Evolutionary conservation across 2,329 filamentous ascomycete species (phyloP).

Genomic region (Cladosporium sp.): DNA sequence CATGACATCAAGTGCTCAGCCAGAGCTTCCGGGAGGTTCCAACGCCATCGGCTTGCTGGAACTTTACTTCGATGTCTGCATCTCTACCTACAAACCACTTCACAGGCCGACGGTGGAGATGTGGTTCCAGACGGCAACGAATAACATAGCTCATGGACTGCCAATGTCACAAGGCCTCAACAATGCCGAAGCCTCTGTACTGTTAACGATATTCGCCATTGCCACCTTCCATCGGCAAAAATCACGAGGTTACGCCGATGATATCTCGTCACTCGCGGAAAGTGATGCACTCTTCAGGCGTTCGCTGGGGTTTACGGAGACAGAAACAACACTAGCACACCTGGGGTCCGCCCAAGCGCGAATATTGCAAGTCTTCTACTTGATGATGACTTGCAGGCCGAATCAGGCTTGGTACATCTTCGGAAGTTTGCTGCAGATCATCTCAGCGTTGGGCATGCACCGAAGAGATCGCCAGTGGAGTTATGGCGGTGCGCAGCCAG

Average conservation of each 20-base stretch:
- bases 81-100: slow-evolving; percentile 57
- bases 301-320: slow-evolving; percentile 9
- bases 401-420: slow-evolving; percentile 34
- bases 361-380: slow-evolving; percentile 18
- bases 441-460: slow-evolving; percentile 19
- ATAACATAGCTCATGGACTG: slow-evolving; percentile 27
- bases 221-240: slow-evolving; percentile 14
- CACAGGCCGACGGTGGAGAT: slow-evolving; percentile 50
- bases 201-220: slow-evolving; percentile 14
- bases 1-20: background rate
- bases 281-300: slow-evolving; percentile 10
- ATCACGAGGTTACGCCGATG: slow-evolving; percentile 42
- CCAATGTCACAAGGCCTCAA: slow-evolving; percentile 32
- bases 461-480: slow-evolving; percentile 8
- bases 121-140: slow-evolving; percentile 34
- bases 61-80: slow-evolving; percentile 58
- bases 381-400: slow-evolving; percentile 16
- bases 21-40: slow-evolving; percentile 28
- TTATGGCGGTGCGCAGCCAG: slow-evolving; percentile 17
- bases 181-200: slow-evolving; percentile 35
- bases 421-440: slow-evolving; percentile 22
- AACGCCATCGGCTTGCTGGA: slow-evolving; percentile 43
- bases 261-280: slow-evolving; percentile 17
- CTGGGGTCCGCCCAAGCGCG: slow-evolving; percentile 18
- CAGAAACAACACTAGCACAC: slow-evolving; percentile 13